These are phyloP conservation scores for Podospora pseudoanserina DNA, from an alignment of 495 filamentous ascomycete species.

Conservation along the genomic window DNA sequence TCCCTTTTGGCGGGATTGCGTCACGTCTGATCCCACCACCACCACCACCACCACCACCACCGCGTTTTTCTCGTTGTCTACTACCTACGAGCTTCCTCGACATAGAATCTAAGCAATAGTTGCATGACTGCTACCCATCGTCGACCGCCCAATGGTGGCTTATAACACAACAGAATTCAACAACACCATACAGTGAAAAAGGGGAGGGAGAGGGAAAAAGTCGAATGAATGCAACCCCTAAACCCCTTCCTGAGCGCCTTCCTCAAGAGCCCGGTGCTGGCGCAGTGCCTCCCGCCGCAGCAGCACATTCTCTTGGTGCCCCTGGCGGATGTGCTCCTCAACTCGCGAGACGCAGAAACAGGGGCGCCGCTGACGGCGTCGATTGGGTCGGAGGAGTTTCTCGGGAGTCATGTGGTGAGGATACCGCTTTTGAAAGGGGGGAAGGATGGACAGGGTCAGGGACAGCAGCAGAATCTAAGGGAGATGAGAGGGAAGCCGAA, in stretches of 20 bases:
- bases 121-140: conserved; percentile 16
- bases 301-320: conserved; percentile 95
- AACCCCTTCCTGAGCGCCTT: conserved; percentile 98
- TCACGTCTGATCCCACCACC: conserved; percentile 1
- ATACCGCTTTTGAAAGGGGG: conserved; percentile 61
- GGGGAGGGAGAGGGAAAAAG: conserved; percentile 25
- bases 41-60: not conserved
- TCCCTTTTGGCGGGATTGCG: conserved; percentile 2
- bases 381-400: conserved; percentile 84
- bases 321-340: conserved; percentile 83
- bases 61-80: not conserved
- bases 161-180: conserved; percentile 9
- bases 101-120: not conserved
- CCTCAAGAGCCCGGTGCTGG: conserved; percentile 89
- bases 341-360: conserved; percentile 84
- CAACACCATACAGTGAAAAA: conserved; percentile 11
- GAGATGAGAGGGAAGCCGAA: conserved; percentile 91
- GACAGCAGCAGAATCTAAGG: conserved; percentile 60
- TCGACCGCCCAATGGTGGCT: conserved; percentile 28
- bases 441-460: conserved; percentile 49
- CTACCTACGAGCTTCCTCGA: not conserved
- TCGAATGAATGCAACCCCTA: conserved; percentile 90
- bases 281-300: conserved; percentile 89
- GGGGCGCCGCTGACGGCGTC: conserved; percentile 74
- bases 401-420: conserved; percentile 93